Percentiles rank a stretch among this genome's conserved stretches.
phyloP scores from a whole-genome alignment of 192 early-diverging fungal genomes.

The Oehlia diaphana region DNA sequence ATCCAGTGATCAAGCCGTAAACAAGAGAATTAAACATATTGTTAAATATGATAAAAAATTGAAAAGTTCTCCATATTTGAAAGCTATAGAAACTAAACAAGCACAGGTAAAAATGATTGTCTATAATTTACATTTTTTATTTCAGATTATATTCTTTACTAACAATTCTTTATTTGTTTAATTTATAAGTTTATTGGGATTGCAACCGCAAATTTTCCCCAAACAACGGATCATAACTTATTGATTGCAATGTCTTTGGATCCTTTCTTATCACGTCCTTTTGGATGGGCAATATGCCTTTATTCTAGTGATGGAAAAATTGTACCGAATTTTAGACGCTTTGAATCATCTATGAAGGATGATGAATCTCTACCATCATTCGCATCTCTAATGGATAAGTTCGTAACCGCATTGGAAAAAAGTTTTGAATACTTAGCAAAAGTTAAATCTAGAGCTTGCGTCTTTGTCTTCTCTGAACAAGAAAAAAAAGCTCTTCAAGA shows the following conservation, averaged over 20 bases:
- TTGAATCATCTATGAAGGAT: slow-evolving; percentile 4
- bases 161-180: not conserved
- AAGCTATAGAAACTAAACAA: not conserved
- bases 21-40: slow-evolving; percentile 1
- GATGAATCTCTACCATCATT: slow-evolving; percentile 6
- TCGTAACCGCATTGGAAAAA: slow-evolving; percentile 22
- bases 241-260: slow-evolving; percentile 27
- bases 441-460: slow-evolving; percentile 9
- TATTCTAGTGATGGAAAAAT: slow-evolving; percentile 16
- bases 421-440: slow-evolving; percentile 12
- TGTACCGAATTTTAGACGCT: not conserved
- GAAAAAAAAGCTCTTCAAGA: slow-evolving; percentile 22
- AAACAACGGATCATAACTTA: slow-evolving; percentile 22
- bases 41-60: slow-evolving; percentile 11
- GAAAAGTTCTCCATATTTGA: slow-evolving; percentile 8
- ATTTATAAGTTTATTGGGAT: slow-evolving; percentile 13
- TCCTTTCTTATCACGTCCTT: slow-evolving; percentile 18
- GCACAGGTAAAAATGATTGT: slow-evolving; percentile 5
- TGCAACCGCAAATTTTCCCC: slow-evolving; percentile 3
- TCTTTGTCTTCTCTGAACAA: slow-evolving; percentile 25
- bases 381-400: slow-evolving; percentile 15
- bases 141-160: not conserved
- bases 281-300: slow-evolving; percentile 24
- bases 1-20: not conserved
- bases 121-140: too few relatives aligned